Conservation (phyloP, 208 protist species). For the Porcisia hertigi region DNA sequence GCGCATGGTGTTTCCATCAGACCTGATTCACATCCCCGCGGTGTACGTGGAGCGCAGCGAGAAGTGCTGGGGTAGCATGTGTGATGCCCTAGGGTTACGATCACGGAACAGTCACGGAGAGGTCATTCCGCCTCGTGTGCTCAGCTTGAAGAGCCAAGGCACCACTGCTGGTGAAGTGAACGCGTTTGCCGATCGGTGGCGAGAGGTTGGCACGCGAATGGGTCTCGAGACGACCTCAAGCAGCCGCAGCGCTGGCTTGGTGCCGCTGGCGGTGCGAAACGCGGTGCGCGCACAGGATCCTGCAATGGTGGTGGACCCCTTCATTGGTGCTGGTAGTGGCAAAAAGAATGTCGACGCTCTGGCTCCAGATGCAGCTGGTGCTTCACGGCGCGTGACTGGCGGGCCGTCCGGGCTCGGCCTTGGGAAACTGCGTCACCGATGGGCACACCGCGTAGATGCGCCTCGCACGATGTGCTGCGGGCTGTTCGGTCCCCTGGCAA, state of each 20-base stretch:
- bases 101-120: constrained; percentile 1
- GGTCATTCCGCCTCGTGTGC: constrained; percentile 16
- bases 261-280: constrained; percentile 34
- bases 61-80: constrained; percentile 39
- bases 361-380: background rate
- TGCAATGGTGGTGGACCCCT: constrained; percentile 15
- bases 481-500: constrained; percentile 27
- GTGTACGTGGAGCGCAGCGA: constrained; percentile 32
- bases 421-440: constrained; percentile 34
- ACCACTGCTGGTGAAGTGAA: constrained; percentile 10
- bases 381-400: constrained; percentile 7
- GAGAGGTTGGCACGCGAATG: constrained; percentile 7
- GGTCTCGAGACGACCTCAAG: constrained; percentile 17
- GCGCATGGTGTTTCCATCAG: constrained; percentile 27
- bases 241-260: constrained; percentile 17
- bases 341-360: constrained; percentile 1
- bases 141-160: constrained; percentile 8
- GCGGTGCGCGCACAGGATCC: constrained; percentile 45
- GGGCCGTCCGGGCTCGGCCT: constrained; percentile 34
- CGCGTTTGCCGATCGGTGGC: constrained; percentile 31
- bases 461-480: constrained; percentile 34
- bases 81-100: constrained; percentile 21
- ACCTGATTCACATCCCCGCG: constrained; percentile 41
- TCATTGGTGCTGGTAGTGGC: background rate
- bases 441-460: constrained; percentile 22